These are phyloP conservation scores for Tetrapisispora taiwanensis DNA, from an alignment of 805 yeast genomes.

Conservation along the genomic window DNA sequence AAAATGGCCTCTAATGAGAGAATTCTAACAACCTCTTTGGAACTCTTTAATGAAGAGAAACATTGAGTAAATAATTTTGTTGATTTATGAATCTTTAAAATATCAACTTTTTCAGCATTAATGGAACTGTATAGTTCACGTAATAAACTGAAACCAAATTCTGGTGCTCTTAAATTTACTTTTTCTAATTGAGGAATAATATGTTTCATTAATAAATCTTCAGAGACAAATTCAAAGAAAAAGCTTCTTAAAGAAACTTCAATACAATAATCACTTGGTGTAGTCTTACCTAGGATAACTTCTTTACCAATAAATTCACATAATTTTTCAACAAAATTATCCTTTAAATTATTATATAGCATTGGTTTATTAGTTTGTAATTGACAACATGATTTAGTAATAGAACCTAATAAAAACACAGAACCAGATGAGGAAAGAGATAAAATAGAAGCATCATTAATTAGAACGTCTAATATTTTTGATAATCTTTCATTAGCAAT, in stretches of 20 bases:
- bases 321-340: conserved; percentile 11
- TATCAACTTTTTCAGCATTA: conserved; percentile 29
- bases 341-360: conserved; percentile 14
- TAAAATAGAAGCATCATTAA: conserved; percentile 9
- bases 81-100: conserved; percentile 32
- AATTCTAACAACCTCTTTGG: conserved; percentile 55
- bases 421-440: conserved; percentile 29
- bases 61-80: conserved; percentile 44
- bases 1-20: conserved; percentile 34
- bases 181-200: conserved; percentile 61
- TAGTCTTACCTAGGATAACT: conserved; percentile 37
- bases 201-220: conserved; percentile 29
- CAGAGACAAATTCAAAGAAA: conserved; percentile 34
- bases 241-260: conserved; percentile 36
- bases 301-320: conserved; percentile 30
- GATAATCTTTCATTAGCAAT: not conserved
- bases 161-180: conserved; percentile 70
- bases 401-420: conserved; percentile 29
- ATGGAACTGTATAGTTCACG: conserved; percentile 35
- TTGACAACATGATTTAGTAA: conserved; percentile 26
- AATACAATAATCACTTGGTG: conserved; percentile 35
- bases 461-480: conserved; percentile 3
- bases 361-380: conserved; percentile 15
- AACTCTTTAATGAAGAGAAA: conserved; percentile 50
- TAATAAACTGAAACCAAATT: conserved; percentile 49